Base-by-base conservation (phyloP, 2,329 filamentous ascomycete species). In the Xylariales sp. region DNA sequence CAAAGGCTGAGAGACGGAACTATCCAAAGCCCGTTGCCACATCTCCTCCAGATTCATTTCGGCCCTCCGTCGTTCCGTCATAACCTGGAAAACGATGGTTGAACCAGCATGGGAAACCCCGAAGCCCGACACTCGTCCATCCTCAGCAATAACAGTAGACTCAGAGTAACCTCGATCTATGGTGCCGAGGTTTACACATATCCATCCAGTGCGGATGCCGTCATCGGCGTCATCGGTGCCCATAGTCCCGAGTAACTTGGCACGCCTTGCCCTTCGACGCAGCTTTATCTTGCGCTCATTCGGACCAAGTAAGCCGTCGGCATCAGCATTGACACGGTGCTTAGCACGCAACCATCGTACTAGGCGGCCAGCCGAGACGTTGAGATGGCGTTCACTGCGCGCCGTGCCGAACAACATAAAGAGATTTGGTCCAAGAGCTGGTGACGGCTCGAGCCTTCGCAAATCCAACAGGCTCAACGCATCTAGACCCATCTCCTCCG, bases 341-440 rank as follows among this genome's bases (percentile, higher is more conserved):
- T 89, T 87, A 49, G 86, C 89, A 60, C 94, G 87, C 52, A 97
- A 82, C 91, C 93, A 97, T 66, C 95, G 88, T 71, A 94, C 93
- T 32, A 97, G 87, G n/a, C 93, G 89, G 76, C 97, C 94, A 0
- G 94, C 93, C 0, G 93, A 93, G 28, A 97, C 91, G 76, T 97
- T 95, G 43, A 99, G 84, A 81, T 99, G 96, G 60, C 95, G 94
- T 79, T 97, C 93, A 75, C 93, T 97, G 66, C 96, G 91, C 14
- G 95, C 93, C 8, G 94, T 97, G 48, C 92, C 94, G 71, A 99
- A 89, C 36, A 99, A 81, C 96, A 98, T 98, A 62, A 99, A 86
- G 34, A 97, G 85, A 74, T 95, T 94, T 1, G 93, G 89, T 1
- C 96, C 96, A 1, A 99, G 86, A 0, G 94, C 94, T 0, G 95